phyloP scores from a whole-genome alignment of 305 asterid species.

The Fraxinus baroniana region DNA sequence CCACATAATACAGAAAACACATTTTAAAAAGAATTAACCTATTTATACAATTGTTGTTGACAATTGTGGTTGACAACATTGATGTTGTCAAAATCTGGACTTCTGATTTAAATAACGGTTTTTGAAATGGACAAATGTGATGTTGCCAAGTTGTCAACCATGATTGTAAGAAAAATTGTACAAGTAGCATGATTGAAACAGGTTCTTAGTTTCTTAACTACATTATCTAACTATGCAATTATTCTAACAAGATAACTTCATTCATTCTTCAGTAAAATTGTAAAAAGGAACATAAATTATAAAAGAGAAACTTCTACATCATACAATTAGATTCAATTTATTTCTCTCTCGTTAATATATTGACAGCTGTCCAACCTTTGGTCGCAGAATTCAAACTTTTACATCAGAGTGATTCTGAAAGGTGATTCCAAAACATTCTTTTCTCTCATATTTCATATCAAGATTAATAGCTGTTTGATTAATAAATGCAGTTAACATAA shows the following conservation, averaged over 20 bases:
- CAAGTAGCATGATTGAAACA: background rate
- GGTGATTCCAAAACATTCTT: background rate
- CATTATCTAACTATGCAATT: background rate
- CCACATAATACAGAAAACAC: background rate
- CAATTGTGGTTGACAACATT: background rate
- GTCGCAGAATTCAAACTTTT: background rate
- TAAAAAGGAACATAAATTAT: background rate
- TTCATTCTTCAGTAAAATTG: background rate
- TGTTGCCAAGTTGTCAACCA: background rate
- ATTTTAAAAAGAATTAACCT: background rate
- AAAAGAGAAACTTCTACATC: background rate
- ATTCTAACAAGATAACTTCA: background rate
- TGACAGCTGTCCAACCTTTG: background rate
- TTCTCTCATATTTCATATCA: background rate
- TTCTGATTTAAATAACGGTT: background rate
- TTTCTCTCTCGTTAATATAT: background rate
- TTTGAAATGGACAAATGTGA: background rate
- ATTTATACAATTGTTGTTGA: background rate
- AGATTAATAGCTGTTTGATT: background rate
- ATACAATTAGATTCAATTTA: background rate
- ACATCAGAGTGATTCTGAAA: background rate
- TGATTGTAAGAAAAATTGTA: background rate
- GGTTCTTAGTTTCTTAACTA: constrained; percentile 3
- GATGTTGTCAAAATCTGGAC: background rate
- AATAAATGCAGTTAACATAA: constrained; percentile 1